Evolutionary conservation across 441 rosid genomes (phyloP), one percentile per base, ranked within the genome.

Genomic region (Omphalea diandra): DNA sequence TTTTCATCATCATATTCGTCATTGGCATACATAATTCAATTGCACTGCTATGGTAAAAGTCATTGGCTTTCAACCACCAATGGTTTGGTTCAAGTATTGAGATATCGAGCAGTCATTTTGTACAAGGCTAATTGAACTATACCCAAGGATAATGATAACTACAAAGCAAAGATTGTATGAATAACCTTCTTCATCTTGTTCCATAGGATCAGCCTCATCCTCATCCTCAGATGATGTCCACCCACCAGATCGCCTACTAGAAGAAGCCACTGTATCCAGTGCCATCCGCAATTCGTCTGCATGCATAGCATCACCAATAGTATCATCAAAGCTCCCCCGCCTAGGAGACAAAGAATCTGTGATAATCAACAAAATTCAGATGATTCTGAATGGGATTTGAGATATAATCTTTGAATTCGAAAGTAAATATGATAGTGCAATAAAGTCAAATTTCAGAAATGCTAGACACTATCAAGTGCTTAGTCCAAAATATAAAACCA

Each of bases 211-310:
- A 69, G 73, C 88, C 76, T 92, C 97, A 41, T n/a, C n/a, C n/a
- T n/a, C n/a, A n/a, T 94, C 96, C 47, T 90, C 97, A 26, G 90
- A 88, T 66, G 96, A 94, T 44, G 88, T 78, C 97, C 97, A 94
- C 63, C 91, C 91, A 77, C 83, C 78, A 55, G 80, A 80, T 55
- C 43, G 81, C 66, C 53, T 75, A 80, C 97, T 90, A 15, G 94
- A 92, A 56, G 90, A 87, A 76, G 89, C 90, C 76, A 74, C 81
- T 63, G 85, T 85, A 67, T 81, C 86, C 74, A 89, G 80, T 68
- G 82, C 88, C 65, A 65, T 82, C 54, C 73, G 55, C 76, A 89
- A 68, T 75, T 87, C 88, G 54, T 91, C 89, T 1, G 85, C 91
- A 69, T 75, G 83, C 84, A 85, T 79, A 53, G 78, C 79, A 49